Evolutionary conservation across 2,329 filamentous ascomycete species (phyloP).

Genomic region (Piedraia hortae): DNA sequence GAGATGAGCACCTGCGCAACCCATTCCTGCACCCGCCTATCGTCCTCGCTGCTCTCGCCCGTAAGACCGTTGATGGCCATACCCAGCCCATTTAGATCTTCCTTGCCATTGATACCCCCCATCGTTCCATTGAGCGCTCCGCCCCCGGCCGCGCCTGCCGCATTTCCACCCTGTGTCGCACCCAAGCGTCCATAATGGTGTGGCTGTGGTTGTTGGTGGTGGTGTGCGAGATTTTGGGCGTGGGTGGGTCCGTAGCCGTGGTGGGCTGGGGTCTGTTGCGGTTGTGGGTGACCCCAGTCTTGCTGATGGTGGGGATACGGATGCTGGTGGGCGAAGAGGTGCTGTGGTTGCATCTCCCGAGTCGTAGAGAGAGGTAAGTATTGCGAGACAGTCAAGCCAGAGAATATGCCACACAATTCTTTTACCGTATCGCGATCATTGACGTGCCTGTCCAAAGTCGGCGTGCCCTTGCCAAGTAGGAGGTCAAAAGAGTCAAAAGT

Average conservation of each 20-base stretch:
- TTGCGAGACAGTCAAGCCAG: too few species aligned
- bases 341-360: slow-evolving; percentile 4
- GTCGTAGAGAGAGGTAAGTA: too few species aligned
- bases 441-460: too few species aligned
- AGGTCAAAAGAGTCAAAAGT: too few species aligned
- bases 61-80: slow-evolving; percentile 1
- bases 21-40: slow-evolving; percentile 72
- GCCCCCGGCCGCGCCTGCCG: neutral
- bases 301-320: slow-evolving; percentile 37
- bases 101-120: too few species aligned
- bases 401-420: too few species aligned
- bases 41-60: slow-evolving; percentile 37
- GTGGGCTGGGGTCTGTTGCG: slow-evolving; percentile 9
- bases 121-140: too few species aligned
- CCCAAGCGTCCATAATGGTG: slow-evolving; percentile 11
- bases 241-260: neutral
- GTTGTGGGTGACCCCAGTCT: slow-evolving; percentile 16
- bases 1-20: slow-evolving; percentile 79
- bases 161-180: too few species aligned
- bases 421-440: too few species aligned
- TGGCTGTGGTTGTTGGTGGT: slow-evolving; percentile 15
- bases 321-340: slow-evolving; percentile 33
- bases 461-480: too few species aligned
- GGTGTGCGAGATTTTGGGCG: slow-evolving; percentile 13
- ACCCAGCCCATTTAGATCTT: neutral